Percentiles rank a stretch among this genome's conserved stretches.
These are phyloP conservation scores for Boletus subcaerulescens DNA, from an alignment of 768 basidiomycete species.

Conservation along the genomic window DNA sequence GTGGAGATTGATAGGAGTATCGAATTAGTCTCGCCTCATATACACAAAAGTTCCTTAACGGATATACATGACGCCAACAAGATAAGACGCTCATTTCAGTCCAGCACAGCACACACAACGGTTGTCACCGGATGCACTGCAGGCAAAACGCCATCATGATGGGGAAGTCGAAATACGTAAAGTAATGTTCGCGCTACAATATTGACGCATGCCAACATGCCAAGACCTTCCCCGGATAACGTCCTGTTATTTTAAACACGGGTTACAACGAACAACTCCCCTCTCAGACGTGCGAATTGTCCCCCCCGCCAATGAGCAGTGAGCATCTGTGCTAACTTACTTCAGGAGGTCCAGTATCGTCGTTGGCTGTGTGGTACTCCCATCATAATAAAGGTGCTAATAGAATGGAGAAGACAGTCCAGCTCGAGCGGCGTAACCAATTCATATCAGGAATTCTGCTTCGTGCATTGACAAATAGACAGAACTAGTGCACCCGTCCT, in stretches of 20 bases:
- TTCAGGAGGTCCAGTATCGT: neutral
- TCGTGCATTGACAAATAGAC: neutral
- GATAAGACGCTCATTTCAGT: no score
- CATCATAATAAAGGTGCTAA: neutral
- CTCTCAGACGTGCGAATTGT: no score
- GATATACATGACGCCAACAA: no score
- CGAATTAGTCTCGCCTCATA: constrained; percentile 1
- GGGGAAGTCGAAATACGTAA: neutral
- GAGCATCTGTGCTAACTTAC: neutral
- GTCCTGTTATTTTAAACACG: no score
- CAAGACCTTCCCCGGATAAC: neutral
- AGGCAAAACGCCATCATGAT: neutral
- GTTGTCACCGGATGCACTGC: neutral
- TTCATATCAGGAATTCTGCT: constrained; percentile 1
- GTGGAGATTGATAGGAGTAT: constrained; percentile 18
- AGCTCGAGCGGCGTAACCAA: constrained; percentile 6
- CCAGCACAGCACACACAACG: no score
- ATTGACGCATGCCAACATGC: neutral
- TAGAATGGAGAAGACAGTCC: neutral
- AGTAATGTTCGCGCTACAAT: neutral
- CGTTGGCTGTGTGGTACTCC: neutral
- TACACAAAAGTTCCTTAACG: no score
- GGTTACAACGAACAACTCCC: no score
- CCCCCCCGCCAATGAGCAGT: no score
- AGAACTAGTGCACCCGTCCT: neutral